Evolutionary conservation across 768 basidiomycete species (phyloP), one percentile per base, ranked within the genome.

Genomic region (Lentinula sp.): DNA sequence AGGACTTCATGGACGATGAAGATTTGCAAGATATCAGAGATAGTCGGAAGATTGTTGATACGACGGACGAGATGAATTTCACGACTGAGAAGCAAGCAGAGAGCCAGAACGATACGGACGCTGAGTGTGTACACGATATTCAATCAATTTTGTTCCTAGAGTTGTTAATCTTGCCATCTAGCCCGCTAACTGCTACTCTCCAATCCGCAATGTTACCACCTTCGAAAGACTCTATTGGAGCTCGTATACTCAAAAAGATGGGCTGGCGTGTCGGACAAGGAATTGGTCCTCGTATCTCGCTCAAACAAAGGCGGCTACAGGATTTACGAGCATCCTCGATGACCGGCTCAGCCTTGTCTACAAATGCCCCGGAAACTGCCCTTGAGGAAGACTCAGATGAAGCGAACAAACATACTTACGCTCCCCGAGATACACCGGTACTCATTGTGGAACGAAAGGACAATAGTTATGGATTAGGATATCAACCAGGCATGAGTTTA

Each of bases 1-100:
- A 96, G 73, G 94, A 97, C 70, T 98, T 93, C 70, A 98, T 99
- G 97, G 97, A 99, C 74, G 97, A 98, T 46, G 97, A 99, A 74
- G 97, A 98, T 71, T 76, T 98, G 15, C 86, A 90, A 49, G 93
- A 93, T 63, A 72, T 90, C 62, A 84, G 81, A 37, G 92, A 94
- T 43, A 84, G 83, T 65, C 80, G 87, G 65, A 84, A 81, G 18
- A 71, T 97, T 8, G 84, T 94, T 3, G 88, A 91, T 68, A 89
- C 87, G 40, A 86, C 87, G 11, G 90, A 95, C 39, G 83, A 90
- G 65, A 88, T 88, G 81, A 85, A 89, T 65, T 73, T 87, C 48
- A 70, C 84, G 0, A 84, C 81, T n/a, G 81, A 80, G 0, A 83
- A 83, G 1, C 77, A 81, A 64, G 74, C 76, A 0, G 86, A 83